Conservation (phyloP, 2,329 filamentous ascomycete species). For the Trichoderma endophyticum region DNA sequence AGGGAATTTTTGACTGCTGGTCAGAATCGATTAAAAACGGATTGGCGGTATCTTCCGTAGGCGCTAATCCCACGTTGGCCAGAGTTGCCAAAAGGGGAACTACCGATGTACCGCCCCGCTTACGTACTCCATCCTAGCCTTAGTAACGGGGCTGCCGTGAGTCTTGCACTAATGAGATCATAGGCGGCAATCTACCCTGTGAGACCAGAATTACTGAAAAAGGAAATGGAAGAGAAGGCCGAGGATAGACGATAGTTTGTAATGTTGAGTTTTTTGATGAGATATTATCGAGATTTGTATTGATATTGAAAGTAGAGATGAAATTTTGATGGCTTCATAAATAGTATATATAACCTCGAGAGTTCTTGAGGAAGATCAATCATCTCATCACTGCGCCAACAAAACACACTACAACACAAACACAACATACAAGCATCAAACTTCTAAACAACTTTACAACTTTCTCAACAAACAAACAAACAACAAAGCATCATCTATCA, state of each 20-base stretch:
- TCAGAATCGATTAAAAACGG: neutral
- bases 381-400: neutral
- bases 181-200: neutral
- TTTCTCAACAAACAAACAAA: neutral
- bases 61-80: neutral
- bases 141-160: neutral
- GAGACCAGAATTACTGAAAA: constrained; percentile 1
- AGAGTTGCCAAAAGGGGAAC: constrained; percentile 5
- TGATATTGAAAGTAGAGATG: neutral
- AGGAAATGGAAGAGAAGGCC: constrained; percentile 5
- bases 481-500: neutral
- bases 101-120: neutral
- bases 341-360: neutral
- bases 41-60: neutral
- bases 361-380: neutral
- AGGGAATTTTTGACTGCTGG: neutral
- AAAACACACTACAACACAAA: neutral
- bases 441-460: neutral
- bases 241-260: neutral
- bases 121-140: neutral
- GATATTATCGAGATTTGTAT: neutral
- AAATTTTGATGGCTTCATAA: neutral
- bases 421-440: neutral
- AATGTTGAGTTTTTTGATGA: neutral
- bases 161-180: constrained; percentile 1